Evolutionary conservation across 257 asterid species (phyloP).

Genomic region (Plectranthus barbatus): DNA sequence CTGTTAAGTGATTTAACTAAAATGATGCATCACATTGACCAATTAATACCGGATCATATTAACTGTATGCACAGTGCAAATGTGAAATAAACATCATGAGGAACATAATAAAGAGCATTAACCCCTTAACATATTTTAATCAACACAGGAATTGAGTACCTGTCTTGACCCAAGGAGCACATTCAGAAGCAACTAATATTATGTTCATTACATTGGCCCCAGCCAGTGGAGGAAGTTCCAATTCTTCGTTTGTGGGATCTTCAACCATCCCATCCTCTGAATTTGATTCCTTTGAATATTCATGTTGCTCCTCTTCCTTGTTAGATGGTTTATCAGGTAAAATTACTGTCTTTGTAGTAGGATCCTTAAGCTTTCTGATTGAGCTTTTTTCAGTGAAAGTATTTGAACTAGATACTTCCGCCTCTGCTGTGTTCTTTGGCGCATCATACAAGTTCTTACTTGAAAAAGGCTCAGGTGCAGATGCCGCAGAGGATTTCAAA

Average conservation of each 20-base stretch:
- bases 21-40: not conserved
- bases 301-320: constrained; percentile 22
- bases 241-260: constrained; percentile 36
- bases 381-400: constrained; percentile 21
- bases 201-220: constrained; percentile 86
- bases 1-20: not conserved
- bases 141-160: constrained; percentile 35
- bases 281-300: constrained; percentile 27
- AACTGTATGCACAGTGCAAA: not conserved
- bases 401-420: constrained; percentile 11
- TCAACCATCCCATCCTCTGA: constrained; percentile 22
- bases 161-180: constrained; percentile 96
- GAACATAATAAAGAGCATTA: not conserved
- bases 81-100: not conserved
- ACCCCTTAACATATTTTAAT: not conserved
- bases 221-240: constrained; percentile 79
- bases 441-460: constrained; percentile 7
- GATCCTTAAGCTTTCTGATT: constrained; percentile 6
- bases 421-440: constrained; percentile 10
- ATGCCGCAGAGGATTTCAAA: constrained; percentile 20
- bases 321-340: constrained; percentile 26
- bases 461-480: constrained; percentile 21
- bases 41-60: not conserved
- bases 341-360: constrained; percentile 12
- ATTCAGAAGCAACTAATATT: constrained; percentile 75